Base-by-base conservation (phyloP, 495 filamentous ascomycete species). In the Acidomyces sp. region DNA sequence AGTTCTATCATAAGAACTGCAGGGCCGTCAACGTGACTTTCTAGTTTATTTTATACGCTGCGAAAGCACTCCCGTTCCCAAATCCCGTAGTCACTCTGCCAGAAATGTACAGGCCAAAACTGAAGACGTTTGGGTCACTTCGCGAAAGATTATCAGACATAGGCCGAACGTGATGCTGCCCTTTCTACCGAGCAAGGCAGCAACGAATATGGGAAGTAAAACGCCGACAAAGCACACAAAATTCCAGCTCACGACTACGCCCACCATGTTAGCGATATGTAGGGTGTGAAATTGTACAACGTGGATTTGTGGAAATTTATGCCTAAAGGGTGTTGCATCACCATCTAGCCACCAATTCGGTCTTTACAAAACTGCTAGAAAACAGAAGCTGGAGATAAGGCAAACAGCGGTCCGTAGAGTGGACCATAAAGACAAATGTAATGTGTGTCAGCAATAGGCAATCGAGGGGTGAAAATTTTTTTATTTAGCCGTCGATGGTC, bases 161-260 rank as follows among this genome's bases (percentile, higher is more conserved):
- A 78, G 78, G n/a, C 81, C 78, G 15, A 74, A 42, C 39, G 83
- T 75, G 53, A 84, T 80, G 21, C 76, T 79, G 51, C 68, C 70
- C 48, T 70, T 71, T 10, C 80, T 71, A 18, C 80, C 80, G n/a
- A 82, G 71, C 2, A 62, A 63, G 46, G 84, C 75, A 35, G 78
- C 77, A 44, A 82, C 66, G 47, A 72, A 79, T 45, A 85, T 76
- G 13, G 70, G 71, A 39, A 75, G 45, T 36, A 85, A 64, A 7
- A 79, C 72, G 7, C 77, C 75, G 33, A 72, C 36, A 53, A 85
- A 81, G 55, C 78, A 84, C 13, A 80, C 78, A n/a, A 83, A 41
- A 51, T 83, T 80, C 63, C 84, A 85, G 5, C 68, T 65, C 11
- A 73, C 72, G 27, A 75, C 26, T 13, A 29, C 26, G n/a, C n/a